Evolutionary conservation across 768 basidiomycete species (phyloP), one percentile per base, ranked within the genome.

Genomic region (Rhodotorula graminis): DNA sequence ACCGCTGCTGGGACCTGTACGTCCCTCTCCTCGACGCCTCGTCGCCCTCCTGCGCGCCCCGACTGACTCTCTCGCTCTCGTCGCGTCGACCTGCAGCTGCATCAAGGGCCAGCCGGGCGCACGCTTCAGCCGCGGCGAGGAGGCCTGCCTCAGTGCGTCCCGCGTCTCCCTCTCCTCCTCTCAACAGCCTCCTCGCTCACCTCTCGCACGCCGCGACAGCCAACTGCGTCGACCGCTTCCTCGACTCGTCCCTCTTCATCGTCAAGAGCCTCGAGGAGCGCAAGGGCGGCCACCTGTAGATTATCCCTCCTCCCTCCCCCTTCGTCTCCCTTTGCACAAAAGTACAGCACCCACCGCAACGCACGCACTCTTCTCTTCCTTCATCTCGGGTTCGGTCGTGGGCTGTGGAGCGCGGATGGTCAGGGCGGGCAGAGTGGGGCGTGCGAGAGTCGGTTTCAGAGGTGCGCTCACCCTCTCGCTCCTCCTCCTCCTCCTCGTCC

Each of bases 211-310:
- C 8, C 19, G n/a, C 46, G 7, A 1, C n/a, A 72, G 83, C 85
- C 65, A 93, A 94, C 82, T 96, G 94, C 79, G 92, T 95, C 62
- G 91, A 91, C 69, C 85, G 93, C 69, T 97, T 96, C 83, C 83
- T 97, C 77, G 94, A 97, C 83, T 87, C 88, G 50, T 90, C 88
- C 79, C 81, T 92, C 55, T 90, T 87, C 82, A 85, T 97, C 84
- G 88, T 96, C 69, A 86, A 87, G 74, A 85, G 86, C 77, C 82
- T 89, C 64, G 81, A 82, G 69, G 61, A 75, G 65, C 81, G 81
- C 58, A 49, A 62, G 44, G 67, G 50, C 50, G 50, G 64, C 60
- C 67, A 70, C 47, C 27, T 65, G 67, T 67, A 56, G 55, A 64
- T 23, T 46, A 44, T 46, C 18, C 11, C 16, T 11, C 23, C 31